These are phyloP conservation scores for Starmerella tilneyi DNA, from an alignment of 805 yeast genomes.

Conservation along the genomic window DNA sequence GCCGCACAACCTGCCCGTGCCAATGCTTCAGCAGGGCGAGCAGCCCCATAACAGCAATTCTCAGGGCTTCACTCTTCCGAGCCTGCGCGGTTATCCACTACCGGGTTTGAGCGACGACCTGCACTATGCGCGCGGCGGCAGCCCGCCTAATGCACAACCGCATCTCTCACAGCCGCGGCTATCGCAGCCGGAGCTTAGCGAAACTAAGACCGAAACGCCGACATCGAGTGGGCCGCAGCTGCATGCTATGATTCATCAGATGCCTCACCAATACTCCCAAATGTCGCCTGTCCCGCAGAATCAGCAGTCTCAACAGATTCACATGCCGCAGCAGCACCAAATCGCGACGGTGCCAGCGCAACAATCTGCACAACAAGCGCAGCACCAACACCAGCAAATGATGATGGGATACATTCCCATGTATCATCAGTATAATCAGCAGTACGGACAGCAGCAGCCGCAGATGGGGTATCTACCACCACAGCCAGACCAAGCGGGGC, in stretches of 20 bases:
- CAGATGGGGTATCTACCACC: slow-evolving; percentile 14
- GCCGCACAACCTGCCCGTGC: slow-evolving; percentile 4
- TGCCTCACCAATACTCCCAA: slow-evolving; percentile 7
- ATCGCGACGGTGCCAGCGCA: slow-evolving; percentile 15
- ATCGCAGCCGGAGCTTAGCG: slow-evolving; percentile 16
- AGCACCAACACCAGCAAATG: slow-evolving; percentile 16
- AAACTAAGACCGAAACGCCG: slow-evolving; percentile 1
- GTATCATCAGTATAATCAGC: slow-evolving; percentile 19
- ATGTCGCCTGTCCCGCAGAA: slow-evolving; percentile 9
- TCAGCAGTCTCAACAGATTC: slow-evolving; percentile 9
- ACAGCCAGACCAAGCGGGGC: slow-evolving; percentile 3
- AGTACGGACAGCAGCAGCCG: slow-evolving; percentile 10
- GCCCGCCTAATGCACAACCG: slow-evolving; percentile 11
- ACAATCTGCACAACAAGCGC: slow-evolving; percentile 12
- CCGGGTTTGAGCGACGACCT: slow-evolving; percentile 6
- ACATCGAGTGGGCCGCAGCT: slow-evolving; percentile 1
- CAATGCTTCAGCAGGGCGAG: slow-evolving; percentile 13
- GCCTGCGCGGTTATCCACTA: slow-evolving; percentile 14
- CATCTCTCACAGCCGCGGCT: slow-evolving; percentile 1
- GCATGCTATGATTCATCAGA: slow-evolving; percentile 5
- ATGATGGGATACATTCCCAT: slow-evolving; percentile 24
- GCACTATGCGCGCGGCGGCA: slow-evolving; percentile 10
- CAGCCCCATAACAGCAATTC: slow-evolving; percentile 11
- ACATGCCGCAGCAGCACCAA: slow-evolving; percentile 9
- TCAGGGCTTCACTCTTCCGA: slow-evolving; percentile 6